Percentiles rank a stretch among this genome's conserved stretches.
Conservation (phyloP, 2,329 filamentous ascomycete genomes). For the Colletotrichum destructivum region DNA sequence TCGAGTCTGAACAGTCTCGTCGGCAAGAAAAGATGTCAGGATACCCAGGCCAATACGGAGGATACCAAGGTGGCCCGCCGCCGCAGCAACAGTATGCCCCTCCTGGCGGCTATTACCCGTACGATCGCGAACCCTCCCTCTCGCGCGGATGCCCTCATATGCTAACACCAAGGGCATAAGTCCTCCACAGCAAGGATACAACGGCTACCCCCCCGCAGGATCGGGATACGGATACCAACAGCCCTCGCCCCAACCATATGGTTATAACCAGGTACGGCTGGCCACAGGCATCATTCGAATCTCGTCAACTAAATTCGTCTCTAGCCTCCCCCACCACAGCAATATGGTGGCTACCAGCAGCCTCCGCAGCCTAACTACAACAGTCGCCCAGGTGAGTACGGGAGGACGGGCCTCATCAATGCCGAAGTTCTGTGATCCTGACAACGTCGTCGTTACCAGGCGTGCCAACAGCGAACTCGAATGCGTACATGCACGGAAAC, state of each 20-base stretch:
- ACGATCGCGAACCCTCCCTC: slow-evolving; percentile 53
- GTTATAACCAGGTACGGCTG: slow-evolving; percentile 58
- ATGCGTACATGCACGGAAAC: slow-evolving; percentile 71
- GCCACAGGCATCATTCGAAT: slow-evolving; percentile 8
- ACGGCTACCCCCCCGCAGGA: slow-evolving; percentile 60
- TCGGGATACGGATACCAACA: slow-evolving; percentile 63
- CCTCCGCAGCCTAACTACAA: slow-evolving; percentile 62
- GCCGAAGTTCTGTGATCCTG: neutral
- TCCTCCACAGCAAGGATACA: slow-evolving; percentile 63
- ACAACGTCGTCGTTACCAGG: slow-evolving; percentile 47
- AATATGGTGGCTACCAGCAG: slow-evolving; percentile 59
- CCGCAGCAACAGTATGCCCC: slow-evolving; percentile 56
- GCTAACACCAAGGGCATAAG: slow-evolving; percentile 45
- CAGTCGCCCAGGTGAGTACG: slow-evolving; percentile 62
- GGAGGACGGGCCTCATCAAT: neutral
- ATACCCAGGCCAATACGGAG: slow-evolving; percentile 69
- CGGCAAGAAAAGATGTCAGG: slow-evolving; percentile 69
- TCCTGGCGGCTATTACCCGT: slow-evolving; percentile 66
- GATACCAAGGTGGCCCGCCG: slow-evolving; percentile 55
- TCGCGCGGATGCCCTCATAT: slow-evolving; percentile 42
- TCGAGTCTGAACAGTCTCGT: neutral
- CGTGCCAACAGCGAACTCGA: slow-evolving; percentile 62
- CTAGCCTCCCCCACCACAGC: slow-evolving; percentile 57
- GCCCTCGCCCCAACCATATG: slow-evolving; percentile 64
- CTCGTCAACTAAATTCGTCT: slow-evolving; percentile 42